A percentile compares a stretch with the other conserved stretches of the same genome.
Evolutionary conservation across 2,329 filamentous ascomycete genomes (phyloP).

Genomic region (Fusarium sp.): DNA sequence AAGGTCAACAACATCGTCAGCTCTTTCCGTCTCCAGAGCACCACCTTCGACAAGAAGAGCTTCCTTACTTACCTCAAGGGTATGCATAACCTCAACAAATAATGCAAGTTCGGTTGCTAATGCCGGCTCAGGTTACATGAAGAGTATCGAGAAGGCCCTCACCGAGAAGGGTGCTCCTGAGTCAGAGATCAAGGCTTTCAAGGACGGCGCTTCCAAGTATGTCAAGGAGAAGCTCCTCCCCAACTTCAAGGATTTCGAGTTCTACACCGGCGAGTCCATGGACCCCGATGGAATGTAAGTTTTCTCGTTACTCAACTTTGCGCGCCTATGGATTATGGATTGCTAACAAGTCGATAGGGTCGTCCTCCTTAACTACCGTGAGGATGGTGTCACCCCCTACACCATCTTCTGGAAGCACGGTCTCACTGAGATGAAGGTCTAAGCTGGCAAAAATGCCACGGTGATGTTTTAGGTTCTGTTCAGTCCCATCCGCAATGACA

Average conservation of each 20-base stretch:
- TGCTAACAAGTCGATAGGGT: constrained; percentile 64
- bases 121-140: constrained; percentile 79
- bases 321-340: background rate
- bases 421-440: constrained; percentile 90
- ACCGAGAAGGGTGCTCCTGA: constrained; percentile 70
- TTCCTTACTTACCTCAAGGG: constrained; percentile 89
- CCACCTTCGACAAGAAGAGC: constrained; percentile 85
- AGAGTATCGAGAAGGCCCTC: constrained; percentile 80
- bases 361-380: constrained; percentile 95
- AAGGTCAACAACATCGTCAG: constrained; percentile 93
- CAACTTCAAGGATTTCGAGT: constrained; percentile 97
- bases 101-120: constrained; percentile 8
- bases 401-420: constrained; percentile 97
- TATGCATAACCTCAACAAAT: constrained; percentile 54
- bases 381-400: constrained; percentile 92
- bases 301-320: background rate
- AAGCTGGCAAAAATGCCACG: constrained; percentile 53
- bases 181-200: constrained; percentile 80
- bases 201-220: constrained; percentile 77
- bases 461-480: constrained; percentile 33
- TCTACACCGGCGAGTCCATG: constrained; percentile 93
- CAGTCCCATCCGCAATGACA: constrained; percentile 27
- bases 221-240: constrained; percentile 83
- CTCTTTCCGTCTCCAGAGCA: constrained; percentile 88
- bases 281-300: constrained; percentile 92